Evolutionary conservation across 2,329 filamentous ascomycete genomes (phyloP).

Genomic region (Trichoderma asperellum): DNA sequence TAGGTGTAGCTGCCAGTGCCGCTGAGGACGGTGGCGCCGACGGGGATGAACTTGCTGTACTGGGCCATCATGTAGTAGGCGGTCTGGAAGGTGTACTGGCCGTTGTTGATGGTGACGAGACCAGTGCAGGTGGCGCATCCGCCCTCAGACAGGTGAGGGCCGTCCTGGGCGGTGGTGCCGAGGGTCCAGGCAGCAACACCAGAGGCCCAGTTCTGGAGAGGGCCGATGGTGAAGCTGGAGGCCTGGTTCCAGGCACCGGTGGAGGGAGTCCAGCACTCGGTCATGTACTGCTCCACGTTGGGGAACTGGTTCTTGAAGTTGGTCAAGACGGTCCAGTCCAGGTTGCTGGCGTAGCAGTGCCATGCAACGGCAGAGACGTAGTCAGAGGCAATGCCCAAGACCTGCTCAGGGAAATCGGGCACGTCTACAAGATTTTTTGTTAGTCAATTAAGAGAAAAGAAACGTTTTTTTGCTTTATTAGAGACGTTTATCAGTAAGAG

Average conservation of each 20-base stretch:
- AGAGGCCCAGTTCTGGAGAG: slow-evolving; percentile 51
- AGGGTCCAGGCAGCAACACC: slow-evolving; percentile 51
- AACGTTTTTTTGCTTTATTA: background rate
- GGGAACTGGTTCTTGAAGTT: slow-evolving; percentile 46
- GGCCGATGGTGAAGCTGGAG: slow-evolving; percentile 53
- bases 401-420: slow-evolving; percentile 43
- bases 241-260: slow-evolving; percentile 44
- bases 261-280: slow-evolving; percentile 49
- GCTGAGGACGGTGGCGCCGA: slow-evolving; percentile 47
- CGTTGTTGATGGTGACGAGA: slow-evolving; percentile 58
- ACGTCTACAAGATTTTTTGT: slow-evolving; percentile 33
- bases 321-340: slow-evolving; percentile 44
- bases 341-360: slow-evolving; percentile 45
- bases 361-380: slow-evolving; percentile 44
- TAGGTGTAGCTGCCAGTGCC: slow-evolving; percentile 44
- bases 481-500: background rate
- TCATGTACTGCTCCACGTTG: slow-evolving; percentile 50
- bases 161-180: slow-evolving; percentile 47
- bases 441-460: background rate
- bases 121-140: slow-evolving; percentile 51
- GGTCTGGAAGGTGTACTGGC: slow-evolving; percentile 49
- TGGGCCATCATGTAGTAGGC: slow-evolving; percentile 59
- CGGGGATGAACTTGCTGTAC: slow-evolving; percentile 52
- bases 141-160: slow-evolving; percentile 45
- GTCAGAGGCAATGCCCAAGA: slow-evolving; percentile 40